Conservation (phyloP, 2,329 filamentous ascomycete species). For the Neurospora sp. region DNA sequence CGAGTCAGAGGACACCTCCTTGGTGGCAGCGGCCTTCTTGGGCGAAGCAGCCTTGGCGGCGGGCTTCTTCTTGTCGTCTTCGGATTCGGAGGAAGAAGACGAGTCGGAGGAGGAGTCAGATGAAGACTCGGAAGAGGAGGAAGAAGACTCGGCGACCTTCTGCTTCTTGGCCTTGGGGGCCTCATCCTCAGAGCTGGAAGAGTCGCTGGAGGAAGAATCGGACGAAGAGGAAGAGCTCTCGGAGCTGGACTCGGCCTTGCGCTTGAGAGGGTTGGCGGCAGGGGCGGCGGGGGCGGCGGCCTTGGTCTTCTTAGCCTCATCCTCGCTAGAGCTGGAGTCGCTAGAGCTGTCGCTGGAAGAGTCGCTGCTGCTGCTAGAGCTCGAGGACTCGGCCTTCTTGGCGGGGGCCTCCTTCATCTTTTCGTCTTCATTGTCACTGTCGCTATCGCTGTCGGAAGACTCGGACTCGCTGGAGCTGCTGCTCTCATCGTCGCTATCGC, state of each 20-base stretch:
- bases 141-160: constrained; percentile 22
- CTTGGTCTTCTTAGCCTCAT: constrained; percentile 18
- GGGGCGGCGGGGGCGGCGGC: constrained; percentile 13
- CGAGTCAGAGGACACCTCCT: constrained; percentile 17
- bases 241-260: constrained; percentile 37
- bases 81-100: constrained; percentile 23
- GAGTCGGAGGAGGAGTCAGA: constrained; percentile 19
- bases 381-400: constrained; percentile 18
- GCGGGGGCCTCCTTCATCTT: constrained; percentile 35
- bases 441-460: constrained; percentile 22
- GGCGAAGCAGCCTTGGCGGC: constrained; percentile 12
- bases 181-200: constrained; percentile 36
- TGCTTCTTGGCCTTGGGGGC: constrained; percentile 38
- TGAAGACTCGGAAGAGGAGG: constrained; percentile 26
- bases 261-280: constrained; percentile 38
- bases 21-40: constrained; percentile 15
- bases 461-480: constrained; percentile 23
- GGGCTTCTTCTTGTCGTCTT: constrained; percentile 16
- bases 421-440: constrained; percentile 23
- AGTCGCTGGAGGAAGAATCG: constrained; percentile 22
- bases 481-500: constrained; percentile 17
- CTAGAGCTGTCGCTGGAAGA: constrained; percentile 22
- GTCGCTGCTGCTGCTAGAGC: constrained; percentile 20
- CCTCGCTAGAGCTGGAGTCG: constrained; percentile 22
- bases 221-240: constrained; percentile 27